phyloP scores from a whole-genome alignment of 1,139 yeast species.

The Blastobotrys serpentis region DNA sequence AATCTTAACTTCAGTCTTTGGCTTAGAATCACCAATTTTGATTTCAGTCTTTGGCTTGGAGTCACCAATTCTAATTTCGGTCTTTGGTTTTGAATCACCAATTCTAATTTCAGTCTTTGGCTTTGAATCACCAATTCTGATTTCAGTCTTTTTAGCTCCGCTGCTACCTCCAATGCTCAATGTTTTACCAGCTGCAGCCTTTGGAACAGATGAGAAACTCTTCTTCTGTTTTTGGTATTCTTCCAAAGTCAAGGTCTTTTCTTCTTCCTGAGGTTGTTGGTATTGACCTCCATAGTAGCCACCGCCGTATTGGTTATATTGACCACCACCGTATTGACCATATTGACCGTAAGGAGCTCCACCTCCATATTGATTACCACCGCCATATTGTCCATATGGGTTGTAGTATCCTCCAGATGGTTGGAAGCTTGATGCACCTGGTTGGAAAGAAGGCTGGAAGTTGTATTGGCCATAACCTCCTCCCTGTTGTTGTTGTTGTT shows the following conservation, averaged over 20 bases:
- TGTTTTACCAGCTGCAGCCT: conserved; percentile 23
- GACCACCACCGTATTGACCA: conserved; percentile 36
- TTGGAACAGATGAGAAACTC: conserved; percentile 36
- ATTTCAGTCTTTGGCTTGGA: conserved; percentile 13
- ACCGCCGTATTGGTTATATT: conserved; percentile 34
- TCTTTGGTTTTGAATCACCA: conserved; percentile 23
- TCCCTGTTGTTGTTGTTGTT: conserved; percentile 15
- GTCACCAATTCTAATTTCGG: conserved; percentile 17
- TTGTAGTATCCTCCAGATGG: conserved; percentile 33
- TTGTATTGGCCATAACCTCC: conserved; percentile 21
- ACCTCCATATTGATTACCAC: conserved; percentile 32
- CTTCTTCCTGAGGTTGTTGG: conserved; percentile 31
- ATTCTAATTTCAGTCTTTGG: conserved; percentile 20
- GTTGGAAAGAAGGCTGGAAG: conserved; percentile 29
- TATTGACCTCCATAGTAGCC: conserved; percentile 34
- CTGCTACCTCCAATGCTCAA: conserved; percentile 11
- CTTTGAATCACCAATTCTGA: conserved; percentile 11
- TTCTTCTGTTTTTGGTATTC: conserved; percentile 78
- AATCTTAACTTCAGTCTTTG: conserved; percentile 18
- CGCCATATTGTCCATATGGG: conserved; percentile 43
- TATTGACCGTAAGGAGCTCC: conserved; percentile 36
- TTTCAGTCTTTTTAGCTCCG: conserved; percentile 10
- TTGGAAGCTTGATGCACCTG: conserved; percentile 27
- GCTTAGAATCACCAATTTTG: conserved; percentile 13
- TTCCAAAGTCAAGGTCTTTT: conserved; percentile 73